Evolutionary conservation across 495 filamentous ascomycete genomes (phyloP).

Genomic region (Geopyxis carbonaria): DNA sequence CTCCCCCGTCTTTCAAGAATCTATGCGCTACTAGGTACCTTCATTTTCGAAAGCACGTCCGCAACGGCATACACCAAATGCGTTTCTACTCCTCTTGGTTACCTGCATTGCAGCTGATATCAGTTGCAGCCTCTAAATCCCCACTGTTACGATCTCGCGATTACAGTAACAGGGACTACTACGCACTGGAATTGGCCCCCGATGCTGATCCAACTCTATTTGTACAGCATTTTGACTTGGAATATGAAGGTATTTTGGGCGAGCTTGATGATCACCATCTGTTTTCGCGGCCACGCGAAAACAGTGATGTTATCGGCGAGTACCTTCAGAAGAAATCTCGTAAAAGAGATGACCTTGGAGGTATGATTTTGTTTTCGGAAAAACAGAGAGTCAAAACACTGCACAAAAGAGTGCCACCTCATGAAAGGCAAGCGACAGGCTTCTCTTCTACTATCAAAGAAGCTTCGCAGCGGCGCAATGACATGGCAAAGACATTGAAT

Average conservation of each 20-base stretch:
- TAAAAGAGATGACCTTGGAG: constrained; percentile 39
- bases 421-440: constrained; percentile 5
- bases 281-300: constrained; percentile 51
- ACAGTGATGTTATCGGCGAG: constrained; percentile 47
- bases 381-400: constrained; percentile 64
- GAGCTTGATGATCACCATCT: constrained; percentile 69
- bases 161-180: constrained; percentile 51
- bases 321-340: constrained; percentile 35
- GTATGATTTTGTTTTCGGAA: constrained; percentile 59
- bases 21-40: no score
- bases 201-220: constrained; percentile 50
- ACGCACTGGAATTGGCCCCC: constrained; percentile 64
- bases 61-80: no score
- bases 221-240: constrained; percentile 53
- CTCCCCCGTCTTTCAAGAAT: no score
- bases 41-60: no score
- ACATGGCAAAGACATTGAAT: constrained; percentile 44
- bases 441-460: background rate
- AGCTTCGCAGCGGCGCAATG: constrained; percentile 8
- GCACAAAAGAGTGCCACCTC: constrained; percentile 54
- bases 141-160: constrained; percentile 28
- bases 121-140: constrained; percentile 18
- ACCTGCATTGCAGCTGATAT: background rate
- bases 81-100: constrained; percentile 1
- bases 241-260: constrained; percentile 70